Conservation (phyloP, 768 basidiomycete species). For the Royoungia palumana region DNA sequence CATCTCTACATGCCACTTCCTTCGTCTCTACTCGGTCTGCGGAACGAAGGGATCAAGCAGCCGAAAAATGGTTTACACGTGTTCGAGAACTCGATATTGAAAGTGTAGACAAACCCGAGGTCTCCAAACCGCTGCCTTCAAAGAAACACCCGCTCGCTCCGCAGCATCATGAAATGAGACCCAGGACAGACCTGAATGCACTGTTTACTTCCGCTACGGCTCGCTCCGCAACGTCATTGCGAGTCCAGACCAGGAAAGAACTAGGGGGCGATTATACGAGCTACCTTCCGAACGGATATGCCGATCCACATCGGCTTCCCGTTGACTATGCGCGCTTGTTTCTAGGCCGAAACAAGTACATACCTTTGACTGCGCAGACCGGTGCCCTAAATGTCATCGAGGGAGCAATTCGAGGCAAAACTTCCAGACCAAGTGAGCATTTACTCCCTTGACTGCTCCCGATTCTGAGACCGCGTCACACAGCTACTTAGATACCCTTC, state of each 20-base stretch:
- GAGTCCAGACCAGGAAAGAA: constrained; percentile 34
- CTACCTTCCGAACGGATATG: constrained; percentile 34
- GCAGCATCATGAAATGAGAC: constrained; percentile 20
- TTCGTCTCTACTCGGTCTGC: constrained; percentile 23
- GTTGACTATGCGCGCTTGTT: constrained; percentile 41
- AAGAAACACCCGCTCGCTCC: constrained; percentile 5
- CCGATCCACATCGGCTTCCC: constrained; percentile 34
- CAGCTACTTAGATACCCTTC: constrained; percentile 12
- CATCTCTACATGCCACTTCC: constrained; percentile 11
- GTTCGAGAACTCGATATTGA: constrained; percentile 20
- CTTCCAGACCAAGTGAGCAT: constrained; percentile 11
- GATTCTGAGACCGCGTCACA: neutral
- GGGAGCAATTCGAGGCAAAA: constrained; percentile 9
- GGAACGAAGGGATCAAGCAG: constrained; percentile 18
- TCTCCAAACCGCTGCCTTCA: neutral
- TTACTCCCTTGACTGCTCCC: neutral
- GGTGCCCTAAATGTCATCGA: constrained; percentile 41
- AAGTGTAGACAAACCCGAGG: neutral
- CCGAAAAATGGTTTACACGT: constrained; percentile 23
- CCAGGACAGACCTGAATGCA: constrained; percentile 19
- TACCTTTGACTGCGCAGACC: constrained; percentile 37
- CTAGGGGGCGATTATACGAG: constrained; percentile 51
- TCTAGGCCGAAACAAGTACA: constrained; percentile 42
- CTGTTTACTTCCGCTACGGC: constrained; percentile 14
- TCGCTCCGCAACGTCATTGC: constrained; percentile 7